A percentile compares a stretch with the other conserved stretches of the same genome.
Evolutionary conservation across 306 rosid genomes (phyloP).

Genomic region (Crotalaria pallida): DNA sequence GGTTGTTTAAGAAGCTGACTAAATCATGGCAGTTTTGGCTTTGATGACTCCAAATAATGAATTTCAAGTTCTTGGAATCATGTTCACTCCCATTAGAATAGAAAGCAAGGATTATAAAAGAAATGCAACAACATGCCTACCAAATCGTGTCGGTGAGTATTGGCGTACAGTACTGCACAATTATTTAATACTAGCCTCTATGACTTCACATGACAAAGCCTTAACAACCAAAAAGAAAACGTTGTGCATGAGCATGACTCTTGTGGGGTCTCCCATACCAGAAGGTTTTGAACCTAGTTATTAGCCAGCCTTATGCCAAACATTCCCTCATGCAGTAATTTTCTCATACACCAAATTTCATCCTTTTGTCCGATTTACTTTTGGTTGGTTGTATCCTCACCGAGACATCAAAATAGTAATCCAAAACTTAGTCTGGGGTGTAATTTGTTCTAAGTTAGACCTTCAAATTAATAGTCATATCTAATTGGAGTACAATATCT

Average conservation of each 20-base stretch:
- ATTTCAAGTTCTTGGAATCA: neutral
- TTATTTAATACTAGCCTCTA: too few relatives aligned
- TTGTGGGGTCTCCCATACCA: neutral
- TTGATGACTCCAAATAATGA: neutral
- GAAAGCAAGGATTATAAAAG: neutral
- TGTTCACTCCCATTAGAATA: neutral
- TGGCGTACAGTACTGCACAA: too few relatives aligned
- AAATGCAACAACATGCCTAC: neutral
- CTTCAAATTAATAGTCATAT: neutral
- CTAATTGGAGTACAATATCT: too few relatives aligned
- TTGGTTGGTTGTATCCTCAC: neutral
- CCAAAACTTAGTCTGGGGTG: neutral
- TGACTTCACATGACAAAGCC: neutral
- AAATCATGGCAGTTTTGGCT: neutral
- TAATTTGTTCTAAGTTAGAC: neutral
- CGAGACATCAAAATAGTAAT: neutral
- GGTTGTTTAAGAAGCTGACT: neutral
- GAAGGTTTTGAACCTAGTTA: neutral
- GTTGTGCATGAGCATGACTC: neutral
- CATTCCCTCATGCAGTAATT: constrained; percentile 10
- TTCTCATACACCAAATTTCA: neutral
- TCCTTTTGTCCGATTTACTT: too few relatives aligned
- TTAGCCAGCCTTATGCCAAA: neutral
- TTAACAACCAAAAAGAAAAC: neutral
- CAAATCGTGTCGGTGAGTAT: constrained; percentile 3